Evolutionary conservation across 2,329 filamentous ascomycete genomes (phyloP), one percentile per base, ranked within the genome.

Genomic region (Endoconidiophora polonica): DNA sequence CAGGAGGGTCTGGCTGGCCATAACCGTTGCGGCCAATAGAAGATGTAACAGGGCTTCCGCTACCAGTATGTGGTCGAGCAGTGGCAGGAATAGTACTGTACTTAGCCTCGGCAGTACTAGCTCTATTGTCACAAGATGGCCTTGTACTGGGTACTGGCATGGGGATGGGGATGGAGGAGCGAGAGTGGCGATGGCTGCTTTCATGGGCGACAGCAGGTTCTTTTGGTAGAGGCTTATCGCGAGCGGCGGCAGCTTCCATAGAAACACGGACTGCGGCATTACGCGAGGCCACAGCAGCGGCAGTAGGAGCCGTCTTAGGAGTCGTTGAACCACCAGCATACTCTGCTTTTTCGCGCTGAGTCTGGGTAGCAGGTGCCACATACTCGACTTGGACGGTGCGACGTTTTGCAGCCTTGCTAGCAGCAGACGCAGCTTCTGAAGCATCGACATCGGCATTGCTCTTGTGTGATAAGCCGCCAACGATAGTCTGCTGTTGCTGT

Each of bases 371-470:
- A 22, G 91, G 91, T 18, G 88, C 84, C 51, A 96, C 91, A 64
- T 98, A 98, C 68, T 98, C 91, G 54, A 98, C 85, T 66, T 98
- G 91, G 0, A 98, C 86, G 0, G 91, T 98, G 58, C 88, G 79
- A 52, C 91, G 80, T 66, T 96, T 96, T 59, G 83, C 83, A 61
- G 95, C 88, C 57, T 87, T 82, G 59, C 79, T 79, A 26, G 76
- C 68, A 41, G 70, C 53, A 4, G 65, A 58, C 33, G 62, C 59
- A 9, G 63, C 67, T 54, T 82, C 76, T 5, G 41, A 33, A 5
- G 76, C 69, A 38, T 83, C 77, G 36, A 73, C 69, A 49, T 87
- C 83, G 57, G 86, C 74, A 57, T 81, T 83, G 52, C 81, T 82
- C 58, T 84, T 80, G 62, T 80, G 79, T 42, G 70, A 72, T 52